Evolutionary conservation across 179 eudicot species (phyloP), one percentile per base, ranked within the genome.

Genomic region (Patellifolia procumbens): DNA sequence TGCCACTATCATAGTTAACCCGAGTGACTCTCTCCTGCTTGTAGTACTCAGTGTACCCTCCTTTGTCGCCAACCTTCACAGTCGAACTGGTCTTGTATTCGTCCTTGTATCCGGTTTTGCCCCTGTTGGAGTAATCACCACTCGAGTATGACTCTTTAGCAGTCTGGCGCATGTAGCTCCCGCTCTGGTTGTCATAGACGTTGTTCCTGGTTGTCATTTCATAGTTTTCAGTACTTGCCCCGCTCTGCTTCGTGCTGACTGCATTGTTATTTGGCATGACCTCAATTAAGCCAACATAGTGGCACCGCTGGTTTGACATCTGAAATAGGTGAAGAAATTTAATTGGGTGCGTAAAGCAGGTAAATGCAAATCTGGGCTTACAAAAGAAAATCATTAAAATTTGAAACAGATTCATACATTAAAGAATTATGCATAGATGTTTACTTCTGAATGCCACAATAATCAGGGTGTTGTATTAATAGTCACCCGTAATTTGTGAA

Each of bases 41-140:
- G 45, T 10, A 52, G 29, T 81, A 81, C 72, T 78, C 84, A 22
- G 78, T 81, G 73, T 73, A 81, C 1, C 84, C 84, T 0, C n/a
- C 11, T 19, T 78, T 78, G 76, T 81, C 81, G 11, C 75, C 73
- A 17, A 81, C 81, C 66, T 66, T 74, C 8, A 64, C 72, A 70
- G 79, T 78, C 0, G 76, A 60, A 75, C 72, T 68, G 1, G 75
- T 5, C 81, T 77, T 68, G 81, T 28, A 61, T 43, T 77, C 81
- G 11, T 61, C 53, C 79, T 81, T 81, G 75, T 73, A 74, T 8
- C 75, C 84, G 9, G 19, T 70, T 49, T 28, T 31, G 2, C 84
- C 75, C 22, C 69, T 77, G 64, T 74, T 67, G 0, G 68, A 19
- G 72, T 73, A 69, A 55, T 81, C 78, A 5, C 84, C 78, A 13